A percentile compares a stretch with the other conserved stretches of the same genome.
phyloP scores from a whole-genome alignment of 495 filamentous ascomycete species.

The Penicillium atrosanguineum region DNA sequence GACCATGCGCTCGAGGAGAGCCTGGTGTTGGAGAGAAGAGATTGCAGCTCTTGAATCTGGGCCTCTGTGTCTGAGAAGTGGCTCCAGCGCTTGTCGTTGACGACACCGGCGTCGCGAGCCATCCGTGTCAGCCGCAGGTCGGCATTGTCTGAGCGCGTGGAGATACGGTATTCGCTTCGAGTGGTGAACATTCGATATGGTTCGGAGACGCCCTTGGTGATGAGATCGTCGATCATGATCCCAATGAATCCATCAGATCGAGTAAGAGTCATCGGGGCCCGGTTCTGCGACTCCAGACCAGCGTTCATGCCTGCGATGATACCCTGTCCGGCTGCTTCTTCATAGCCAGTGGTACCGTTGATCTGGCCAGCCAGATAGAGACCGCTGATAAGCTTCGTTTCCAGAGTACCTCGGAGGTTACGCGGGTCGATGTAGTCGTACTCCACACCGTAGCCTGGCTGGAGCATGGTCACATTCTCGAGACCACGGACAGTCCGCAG shows the following conservation, averaged over 20 bases:
- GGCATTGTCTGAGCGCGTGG: slow-evolving; percentile 87
- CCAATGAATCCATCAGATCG: slow-evolving; percentile 93
- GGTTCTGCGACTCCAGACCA: slow-evolving; percentile 69
- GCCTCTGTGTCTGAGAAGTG: slow-evolving; percentile 59
- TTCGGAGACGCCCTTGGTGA: slow-evolving; percentile 95
- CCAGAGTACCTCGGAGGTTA: slow-evolving; percentile 77
- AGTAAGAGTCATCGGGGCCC: slow-evolving; percentile 63
- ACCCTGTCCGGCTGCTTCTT: slow-evolving; percentile 93
- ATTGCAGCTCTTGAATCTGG: slow-evolving; percentile 63
- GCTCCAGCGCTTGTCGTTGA: slow-evolving; percentile 75
- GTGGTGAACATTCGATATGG: slow-evolving; percentile 99
- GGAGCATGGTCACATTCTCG: slow-evolving; percentile 89
- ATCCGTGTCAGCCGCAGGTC: slow-evolving; percentile 80
- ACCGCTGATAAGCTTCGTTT: slow-evolving; percentile 88
- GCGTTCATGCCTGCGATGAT: slow-evolving; percentile 93
- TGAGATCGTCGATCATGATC: slow-evolving; percentile 97
- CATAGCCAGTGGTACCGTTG: slow-evolving; percentile 97
- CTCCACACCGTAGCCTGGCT: slow-evolving; percentile 95
- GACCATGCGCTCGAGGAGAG: slow-evolving; percentile 63
- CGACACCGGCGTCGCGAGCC: slow-evolving; percentile 73
- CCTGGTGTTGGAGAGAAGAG: slow-evolving; percentile 52
- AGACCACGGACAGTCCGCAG: slow-evolving; percentile 82
- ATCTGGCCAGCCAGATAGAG: slow-evolving; percentile 95
- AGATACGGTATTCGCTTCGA: slow-evolving; percentile 92
- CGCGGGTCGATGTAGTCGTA: slow-evolving; percentile 98